Evolutionary conservation across 2,329 filamentous ascomycete species (phyloP).

Genomic region (Fusarium zealandicum): DNA sequence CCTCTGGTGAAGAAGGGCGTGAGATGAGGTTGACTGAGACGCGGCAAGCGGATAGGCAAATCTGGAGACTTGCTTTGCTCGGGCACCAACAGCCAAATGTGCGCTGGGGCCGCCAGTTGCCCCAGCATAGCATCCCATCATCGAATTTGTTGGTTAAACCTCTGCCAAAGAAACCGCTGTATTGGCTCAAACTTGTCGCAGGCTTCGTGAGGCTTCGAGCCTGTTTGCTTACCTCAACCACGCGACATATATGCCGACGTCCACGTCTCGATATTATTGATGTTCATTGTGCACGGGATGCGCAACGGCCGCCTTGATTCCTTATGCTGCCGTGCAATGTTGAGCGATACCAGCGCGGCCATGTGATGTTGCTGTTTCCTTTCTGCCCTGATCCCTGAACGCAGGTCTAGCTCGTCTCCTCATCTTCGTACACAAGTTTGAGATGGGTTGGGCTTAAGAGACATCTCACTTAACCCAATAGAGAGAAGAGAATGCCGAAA

Average conservation of each 20-base stretch:
- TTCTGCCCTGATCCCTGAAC: constrained; percentile 37
- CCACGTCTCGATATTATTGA: constrained; percentile 2
- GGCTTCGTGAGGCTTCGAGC: background rate
- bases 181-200: constrained; percentile 14
- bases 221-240: background rate
- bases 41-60: constrained; percentile 2
- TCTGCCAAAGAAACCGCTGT: constrained; percentile 9
- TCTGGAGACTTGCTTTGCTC: constrained; percentile 26
- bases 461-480: constrained; percentile 9
- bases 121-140: constrained; percentile 6
- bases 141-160: constrained; percentile 10
- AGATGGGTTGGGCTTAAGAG: constrained; percentile 21
- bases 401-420: constrained; percentile 39
- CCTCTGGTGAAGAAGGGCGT: too few relatives aligned
- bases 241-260: background rate
- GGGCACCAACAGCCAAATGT: constrained; percentile 30
- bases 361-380: constrained; percentile 8
- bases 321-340: background rate
- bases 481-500: constrained; percentile 21
- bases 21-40: constrained; percentile 7
- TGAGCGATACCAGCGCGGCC: constrained; percentile 20
- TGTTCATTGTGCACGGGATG: background rate
- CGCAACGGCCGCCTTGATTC: constrained; percentile 1
- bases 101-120: constrained; percentile 7
- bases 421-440: constrained; percentile 19